These are phyloP conservation scores for Centaurea solstitialis DNA, from an alignment of 129 eudicot genomes.

Conservation along the genomic window DNA sequence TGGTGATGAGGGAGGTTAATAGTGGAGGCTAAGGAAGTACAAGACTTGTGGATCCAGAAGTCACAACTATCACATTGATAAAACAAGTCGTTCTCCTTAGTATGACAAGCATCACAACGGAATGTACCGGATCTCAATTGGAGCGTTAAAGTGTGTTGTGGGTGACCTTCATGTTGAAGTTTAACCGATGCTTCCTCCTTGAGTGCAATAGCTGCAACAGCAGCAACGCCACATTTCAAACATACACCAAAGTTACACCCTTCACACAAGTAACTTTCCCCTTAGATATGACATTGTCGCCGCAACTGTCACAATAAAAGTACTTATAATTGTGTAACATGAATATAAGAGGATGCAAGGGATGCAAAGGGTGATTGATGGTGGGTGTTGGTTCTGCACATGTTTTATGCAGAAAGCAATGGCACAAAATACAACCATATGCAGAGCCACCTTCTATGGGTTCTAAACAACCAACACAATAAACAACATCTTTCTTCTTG, in stretches of 20 bases:
- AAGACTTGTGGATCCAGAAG: not conserved
- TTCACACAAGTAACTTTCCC: not conserved
- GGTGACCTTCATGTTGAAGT: not conserved
- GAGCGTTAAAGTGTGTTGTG: not conserved
- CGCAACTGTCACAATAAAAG: not conserved
- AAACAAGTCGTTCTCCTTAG: not conserved
- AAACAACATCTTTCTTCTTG: not conserved
- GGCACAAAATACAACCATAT: not conserved
- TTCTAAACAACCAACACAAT: not conserved
- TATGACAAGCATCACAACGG: not conserved
- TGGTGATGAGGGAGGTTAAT: not conserved
- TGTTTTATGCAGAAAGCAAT: not conserved
- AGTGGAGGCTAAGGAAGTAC: not conserved
- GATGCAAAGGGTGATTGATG: not conserved
- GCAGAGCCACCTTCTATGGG: not conserved
- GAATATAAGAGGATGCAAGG: not conserved
- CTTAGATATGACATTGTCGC: too few species aligned
- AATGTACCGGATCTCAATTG: not conserved
- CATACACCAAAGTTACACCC: not conserved
- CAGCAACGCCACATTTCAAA: not conserved
- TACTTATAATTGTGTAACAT: fast-evolving
- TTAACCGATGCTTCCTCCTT: not conserved
- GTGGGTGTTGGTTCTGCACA: not conserved
- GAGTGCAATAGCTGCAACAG: not conserved
- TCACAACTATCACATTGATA: not conserved